Base-by-base conservation (phyloP, 306 rosid species). In the Vicia villosa region DNA sequence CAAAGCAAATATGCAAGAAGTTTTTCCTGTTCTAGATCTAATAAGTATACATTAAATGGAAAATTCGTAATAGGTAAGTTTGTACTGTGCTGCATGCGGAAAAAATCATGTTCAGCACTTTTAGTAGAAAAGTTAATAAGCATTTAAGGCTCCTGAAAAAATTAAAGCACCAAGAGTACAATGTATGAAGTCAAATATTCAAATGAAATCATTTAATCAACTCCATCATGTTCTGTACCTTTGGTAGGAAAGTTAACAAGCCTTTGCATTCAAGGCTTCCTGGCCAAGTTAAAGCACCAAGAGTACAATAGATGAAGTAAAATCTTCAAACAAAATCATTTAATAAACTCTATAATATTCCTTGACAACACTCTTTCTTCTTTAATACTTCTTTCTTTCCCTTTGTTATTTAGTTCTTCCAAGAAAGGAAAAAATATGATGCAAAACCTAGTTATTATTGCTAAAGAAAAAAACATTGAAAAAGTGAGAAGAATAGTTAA, bases 241-340 rank as follows among this genome's bases (percentile, higher is more conserved):
- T 24, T 28, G 4, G 32, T 28, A 28, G 32, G 32, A 28, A 28
- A 28, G 62, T 26, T 21, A 10, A 79, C 26, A 47, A 56, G 36
- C 5, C 60, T 59, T 60, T 30, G 52, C 16, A 43, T 40, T 66
- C 7, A 21, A 61, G 42, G 55, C 49, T 24, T 60, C n/a, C 22
- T 26, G 54, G 26, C 37, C 34, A 28, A 72, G 28, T 57, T 37
- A 58, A 17, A 57, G 20, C 26, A 65, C 24, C 36, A 46, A 65
- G 24, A 66, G 57, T 22, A 22, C 26, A 69, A 51, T 16, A 15
- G 55, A 32, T 63, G 42, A 78, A 47, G 36, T 47, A 58, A 63
- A 43, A 4, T 34, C 15, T 22, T 38, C n/a, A 66, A 20, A 19
- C 41, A 51, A 42, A 56, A 51, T 46, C 36, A 55, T 28, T 66